Percentiles rank a stretch among this genome's conserved stretches.
These are phyloP conservation scores for Boletus rex-veris DNA, from an alignment of 768 basidiomycete genomes.

Conservation along the genomic window DNA sequence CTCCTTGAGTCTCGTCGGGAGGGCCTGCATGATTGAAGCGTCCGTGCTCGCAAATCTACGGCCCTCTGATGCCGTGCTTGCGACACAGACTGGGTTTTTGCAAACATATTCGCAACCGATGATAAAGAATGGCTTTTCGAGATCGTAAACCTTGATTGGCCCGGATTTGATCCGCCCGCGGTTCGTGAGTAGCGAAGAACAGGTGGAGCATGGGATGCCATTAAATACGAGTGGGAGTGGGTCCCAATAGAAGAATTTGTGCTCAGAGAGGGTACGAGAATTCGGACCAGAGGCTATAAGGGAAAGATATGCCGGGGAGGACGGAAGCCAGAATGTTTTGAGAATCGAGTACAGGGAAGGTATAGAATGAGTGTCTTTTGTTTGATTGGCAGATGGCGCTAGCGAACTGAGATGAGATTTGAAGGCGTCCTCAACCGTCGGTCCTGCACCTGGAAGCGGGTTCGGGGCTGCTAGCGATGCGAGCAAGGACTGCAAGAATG, in stretches of 20 bases:
- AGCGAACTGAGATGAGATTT: constrained; percentile 71
- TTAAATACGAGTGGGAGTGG: constrained; percentile 80
- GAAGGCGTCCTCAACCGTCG: constrained; percentile 73
- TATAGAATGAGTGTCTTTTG: constrained; percentile 46
- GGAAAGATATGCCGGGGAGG: constrained; percentile 72
- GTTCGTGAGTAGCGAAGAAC: constrained; percentile 57
- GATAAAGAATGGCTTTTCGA: constrained; percentile 77
- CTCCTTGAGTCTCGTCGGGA: constrained; percentile 64
- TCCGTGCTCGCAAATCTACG: constrained; percentile 73
- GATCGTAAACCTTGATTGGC: constrained; percentile 76
- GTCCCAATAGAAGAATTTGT: constrained; percentile 86
- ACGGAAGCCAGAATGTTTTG: constrained; percentile 83
- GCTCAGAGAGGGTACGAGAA: constrained; percentile 65
- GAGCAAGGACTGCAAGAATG: constrained; percentile 56
- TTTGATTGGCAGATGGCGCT: constrained; percentile 44
- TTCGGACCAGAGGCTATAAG: constrained; percentile 69
- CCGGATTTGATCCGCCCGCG: constrained; percentile 70
- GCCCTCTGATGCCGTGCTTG: constrained; percentile 45
- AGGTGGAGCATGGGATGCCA: constrained; percentile 71
- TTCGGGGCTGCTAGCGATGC: constrained; percentile 59
- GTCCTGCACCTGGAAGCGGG: constrained; percentile 56
- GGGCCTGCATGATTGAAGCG: constrained; percentile 62
- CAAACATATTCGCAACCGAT: constrained; percentile 83
- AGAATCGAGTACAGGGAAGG: constrained; percentile 73
- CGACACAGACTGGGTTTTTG: constrained; percentile 45